Percentiles rank a stretch among this genome's conserved stretches.
Conservation (phyloP, 768 basidiomycete species). For the Dioszegia hungarica region DNA sequence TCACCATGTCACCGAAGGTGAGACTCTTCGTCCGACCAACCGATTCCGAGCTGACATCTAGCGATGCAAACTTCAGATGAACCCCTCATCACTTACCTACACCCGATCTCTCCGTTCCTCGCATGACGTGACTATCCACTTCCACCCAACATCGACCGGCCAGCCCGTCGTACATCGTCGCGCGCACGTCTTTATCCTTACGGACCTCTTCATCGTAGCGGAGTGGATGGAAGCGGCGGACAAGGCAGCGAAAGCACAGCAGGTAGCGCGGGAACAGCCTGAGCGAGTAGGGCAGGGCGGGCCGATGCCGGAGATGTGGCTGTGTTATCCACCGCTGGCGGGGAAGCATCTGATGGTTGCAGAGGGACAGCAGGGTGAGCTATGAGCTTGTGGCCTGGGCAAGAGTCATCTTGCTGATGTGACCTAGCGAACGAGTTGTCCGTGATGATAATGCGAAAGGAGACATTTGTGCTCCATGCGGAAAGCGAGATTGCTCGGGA, state of each 20-base stretch:
- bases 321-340: slow-evolving; percentile 89
- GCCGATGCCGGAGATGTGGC: slow-evolving; percentile 71
- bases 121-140: slow-evolving; percentile 65
- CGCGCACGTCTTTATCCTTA: slow-evolving; percentile 83
- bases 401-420: too few species aligned
- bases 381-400: not conserved
- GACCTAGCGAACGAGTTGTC: slow-evolving; percentile 65
- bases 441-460: slow-evolving; percentile 81
- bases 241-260: slow-evolving; percentile 45
- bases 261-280: slow-evolving; percentile 45
- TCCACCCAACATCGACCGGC: slow-evolving; percentile 67
- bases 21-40: slow-evolving; percentile 6
- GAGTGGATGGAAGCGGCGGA: slow-evolving; percentile 75
- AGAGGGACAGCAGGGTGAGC: slow-evolving; percentile 55
- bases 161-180: slow-evolving; percentile 68
- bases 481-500: slow-evolving; percentile 61
- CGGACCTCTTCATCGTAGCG: slow-evolving; percentile 86
- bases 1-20: slow-evolving; percentile 91
- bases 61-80: slow-evolving; percentile 87
- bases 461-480: slow-evolving; percentile 65
- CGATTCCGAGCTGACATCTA: slow-evolving; percentile 44
- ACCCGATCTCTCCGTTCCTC: slow-evolving; percentile 70
- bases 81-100: slow-evolving; percentile 71
- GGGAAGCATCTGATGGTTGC: slow-evolving; percentile 81
- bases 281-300: slow-evolving; percentile 53